A percentile compares a stretch with the other conserved stretches of the same genome.
These are phyloP conservation scores for Aspergillus saccharolyticus DNA, from an alignment of 495 filamentous ascomycete species.

Conservation along the genomic window DNA sequence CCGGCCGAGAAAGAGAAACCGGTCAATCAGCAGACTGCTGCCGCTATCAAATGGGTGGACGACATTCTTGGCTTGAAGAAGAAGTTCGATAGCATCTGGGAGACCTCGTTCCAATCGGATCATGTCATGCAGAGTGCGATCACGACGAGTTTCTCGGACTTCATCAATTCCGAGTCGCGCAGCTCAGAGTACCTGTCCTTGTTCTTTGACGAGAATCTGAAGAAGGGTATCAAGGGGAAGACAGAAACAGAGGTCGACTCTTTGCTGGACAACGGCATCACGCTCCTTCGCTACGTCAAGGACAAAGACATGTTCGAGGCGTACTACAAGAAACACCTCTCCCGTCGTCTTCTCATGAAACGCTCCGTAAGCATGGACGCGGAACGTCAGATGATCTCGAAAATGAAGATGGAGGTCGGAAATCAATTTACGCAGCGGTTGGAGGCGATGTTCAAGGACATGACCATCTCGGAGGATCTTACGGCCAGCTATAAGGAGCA, in stretches of 20 bases:
- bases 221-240: constrained; percentile 88
- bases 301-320: constrained; percentile 96
- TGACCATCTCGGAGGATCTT: constrained; percentile 85
- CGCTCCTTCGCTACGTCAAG: constrained; percentile 74
- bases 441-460: constrained; percentile 98
- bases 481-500: constrained; percentile 67
- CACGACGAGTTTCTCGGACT: constrained; percentile 77
- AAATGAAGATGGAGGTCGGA: constrained; percentile 93
- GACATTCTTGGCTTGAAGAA: constrained; percentile 80
- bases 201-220: constrained; percentile 95
- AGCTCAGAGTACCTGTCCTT: constrained; percentile 90
- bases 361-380: constrained; percentile 83
- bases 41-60: constrained; percentile 93
- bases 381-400: constrained; percentile 91
- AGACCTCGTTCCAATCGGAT: constrained; percentile 64
- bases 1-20: constrained; percentile 40
- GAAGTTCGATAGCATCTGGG: constrained; percentile 80
- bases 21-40: constrained; percentile 61
- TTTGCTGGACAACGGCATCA: constrained; percentile 86
- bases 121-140: constrained; percentile 74
- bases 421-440: constrained; percentile 89
- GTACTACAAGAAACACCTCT: constrained; percentile 98
- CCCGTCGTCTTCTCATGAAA: constrained; percentile 74
- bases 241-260: constrained; percentile 84
- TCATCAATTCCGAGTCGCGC: constrained; percentile 81